Percentiles rank a stretch among this genome's conserved stretches.
These are phyloP conservation scores for Thozetella sp. DNA, from an alignment of 495 filamentous ascomycete genomes.

Conservation along the genomic window DNA sequence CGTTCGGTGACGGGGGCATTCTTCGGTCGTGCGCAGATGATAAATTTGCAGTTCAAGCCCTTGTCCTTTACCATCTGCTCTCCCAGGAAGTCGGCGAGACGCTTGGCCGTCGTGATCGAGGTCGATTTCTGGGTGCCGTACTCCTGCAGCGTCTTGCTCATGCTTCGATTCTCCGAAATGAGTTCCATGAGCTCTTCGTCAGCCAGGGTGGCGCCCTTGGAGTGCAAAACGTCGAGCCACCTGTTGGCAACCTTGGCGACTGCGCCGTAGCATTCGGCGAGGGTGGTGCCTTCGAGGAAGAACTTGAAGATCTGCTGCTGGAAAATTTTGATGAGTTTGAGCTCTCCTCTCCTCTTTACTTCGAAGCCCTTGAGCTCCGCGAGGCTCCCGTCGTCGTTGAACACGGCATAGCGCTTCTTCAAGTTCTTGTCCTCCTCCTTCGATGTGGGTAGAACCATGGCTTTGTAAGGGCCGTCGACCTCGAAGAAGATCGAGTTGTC, in stretches of 20 bases:
- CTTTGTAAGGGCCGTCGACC: conserved; percentile 95
- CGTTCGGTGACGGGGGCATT: conserved; percentile 92
- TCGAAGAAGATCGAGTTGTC: conserved; percentile 99
- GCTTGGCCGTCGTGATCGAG: conserved; percentile 96
- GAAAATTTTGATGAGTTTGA: conserved; percentile 99
- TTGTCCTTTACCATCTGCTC: conserved; percentile 99
- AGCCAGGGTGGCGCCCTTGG: conserved; percentile 81
- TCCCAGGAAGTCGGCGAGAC: conserved; percentile 92
- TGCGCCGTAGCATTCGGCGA: conserved; percentile 85
- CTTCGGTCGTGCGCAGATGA: conserved; percentile 86
- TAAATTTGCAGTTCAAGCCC: conserved; percentile 98
- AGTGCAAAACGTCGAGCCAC: conserved; percentile 93
- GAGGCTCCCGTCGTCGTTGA: conserved; percentile 95
- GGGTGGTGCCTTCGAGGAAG: conserved; percentile 86
- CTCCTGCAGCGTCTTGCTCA: conserved; percentile 94
- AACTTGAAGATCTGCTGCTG: conserved; percentile 99
- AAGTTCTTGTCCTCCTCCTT: conserved; percentile 99
- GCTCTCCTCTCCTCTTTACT: conserved; percentile 94
- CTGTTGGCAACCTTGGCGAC: conserved; percentile 95
- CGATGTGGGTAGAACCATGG: conserved; percentile 96
- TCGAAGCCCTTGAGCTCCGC: conserved; percentile 99
- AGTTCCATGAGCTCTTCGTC: conserved; percentile 98
- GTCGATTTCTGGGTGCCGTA: conserved; percentile 96
- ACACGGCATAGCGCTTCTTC: conserved; percentile 99
- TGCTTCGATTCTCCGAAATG: conserved; percentile 97